A percentile compares a stretch with the other conserved stretches of the same genome.
These are phyloP conservation scores for Apocynum venetum DNA, from an alignment of 257 asterid species.

Conservation along the genomic window DNA sequence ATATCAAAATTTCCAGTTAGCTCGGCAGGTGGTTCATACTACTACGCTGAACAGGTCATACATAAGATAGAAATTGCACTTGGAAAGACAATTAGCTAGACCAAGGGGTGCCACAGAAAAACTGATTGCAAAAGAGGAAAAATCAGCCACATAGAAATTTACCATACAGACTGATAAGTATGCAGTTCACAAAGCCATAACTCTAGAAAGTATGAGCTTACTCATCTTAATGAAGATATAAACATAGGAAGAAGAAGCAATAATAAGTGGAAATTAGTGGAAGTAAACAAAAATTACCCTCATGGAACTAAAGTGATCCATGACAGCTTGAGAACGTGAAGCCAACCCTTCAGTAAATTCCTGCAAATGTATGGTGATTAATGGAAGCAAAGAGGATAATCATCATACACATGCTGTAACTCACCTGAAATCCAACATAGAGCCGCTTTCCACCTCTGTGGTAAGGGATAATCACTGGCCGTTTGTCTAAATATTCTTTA, in stretches of 20 bases:
- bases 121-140: too few relatives aligned
- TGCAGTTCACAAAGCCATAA: background rate
- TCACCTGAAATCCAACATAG: constrained; percentile 81
- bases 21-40: too few relatives aligned
- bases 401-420: constrained; percentile 1
- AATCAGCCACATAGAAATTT: too few relatives aligned
- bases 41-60: too few relatives aligned
- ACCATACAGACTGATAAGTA: background rate
- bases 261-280: background rate
- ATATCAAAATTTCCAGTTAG: too few relatives aligned
- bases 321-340: constrained; percentile 62
- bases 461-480: constrained; percentile 86
- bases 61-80: too few relatives aligned
- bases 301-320: constrained; percentile 46
- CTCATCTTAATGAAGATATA: background rate
- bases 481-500: constrained; percentile 61
- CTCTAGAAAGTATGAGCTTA: background rate
- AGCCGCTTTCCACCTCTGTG: constrained; percentile 97
- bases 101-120: too few relatives aligned
- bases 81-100: too few relatives aligned
- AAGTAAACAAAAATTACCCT: constrained; percentile 37
- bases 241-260: background rate
- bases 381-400: constrained; percentile 11
- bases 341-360: constrained; percentile 81
- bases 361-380: constrained; percentile 41